phyloP scores from a whole-genome alignment of 768 basidiomycete species.

The Leccinum ochraceum region DNA sequence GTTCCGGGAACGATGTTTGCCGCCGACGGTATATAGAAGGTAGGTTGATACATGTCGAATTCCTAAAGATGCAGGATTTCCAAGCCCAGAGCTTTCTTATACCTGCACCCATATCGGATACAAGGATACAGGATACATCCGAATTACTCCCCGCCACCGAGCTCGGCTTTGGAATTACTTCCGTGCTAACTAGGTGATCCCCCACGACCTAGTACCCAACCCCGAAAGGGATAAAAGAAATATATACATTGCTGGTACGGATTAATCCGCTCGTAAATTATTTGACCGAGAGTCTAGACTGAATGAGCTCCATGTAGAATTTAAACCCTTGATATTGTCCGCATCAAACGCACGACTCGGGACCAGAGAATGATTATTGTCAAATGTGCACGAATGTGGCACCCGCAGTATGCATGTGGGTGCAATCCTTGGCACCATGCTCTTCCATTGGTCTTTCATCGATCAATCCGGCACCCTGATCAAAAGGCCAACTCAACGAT shows the following conservation, averaged over 20 bases:
- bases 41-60: constrained; percentile 6
- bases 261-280: background rate
- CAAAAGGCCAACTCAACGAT: background rate
- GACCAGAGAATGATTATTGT: background rate
- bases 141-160: background rate
- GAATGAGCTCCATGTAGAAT: background rate
- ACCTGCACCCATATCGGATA: background rate
- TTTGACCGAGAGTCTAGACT: background rate
- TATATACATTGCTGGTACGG: background rate
- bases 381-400: background rate
- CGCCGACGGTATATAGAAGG: background rate
- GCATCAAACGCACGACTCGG: background rate
- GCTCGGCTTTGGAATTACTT: background rate
- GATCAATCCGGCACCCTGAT: background rate
- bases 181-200: background rate
- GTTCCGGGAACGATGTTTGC: background rate
- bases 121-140: background rate
- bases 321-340: background rate
- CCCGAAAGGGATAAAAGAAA: background rate
- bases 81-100: background rate
- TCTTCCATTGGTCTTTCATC: background rate
- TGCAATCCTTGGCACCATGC: background rate
- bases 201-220: background rate
- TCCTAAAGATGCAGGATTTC: background rate
- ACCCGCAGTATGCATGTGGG: background rate